phyloP scores from a whole-genome alignment of 1,139 yeast species.

The Nakaseomyces glabratus region DNA sequence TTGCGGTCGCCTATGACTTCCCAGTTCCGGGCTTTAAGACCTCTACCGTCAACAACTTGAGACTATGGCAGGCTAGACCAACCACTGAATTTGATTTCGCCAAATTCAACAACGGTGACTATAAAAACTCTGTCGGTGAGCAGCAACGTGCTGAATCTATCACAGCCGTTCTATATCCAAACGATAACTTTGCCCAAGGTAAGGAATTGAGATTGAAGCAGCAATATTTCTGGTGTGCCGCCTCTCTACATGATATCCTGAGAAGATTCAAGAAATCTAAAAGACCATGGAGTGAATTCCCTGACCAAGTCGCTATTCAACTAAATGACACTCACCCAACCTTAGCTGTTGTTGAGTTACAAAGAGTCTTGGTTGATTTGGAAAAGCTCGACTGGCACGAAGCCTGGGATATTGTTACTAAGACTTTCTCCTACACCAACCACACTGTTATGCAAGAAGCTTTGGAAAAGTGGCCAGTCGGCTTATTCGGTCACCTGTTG shows the following conservation, averaged over 20 bases:
- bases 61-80: constrained; percentile 88
- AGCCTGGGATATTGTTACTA: constrained; percentile 79
- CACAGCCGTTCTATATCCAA: constrained; percentile 86
- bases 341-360: constrained; percentile 80
- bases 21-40: constrained; percentile 91
- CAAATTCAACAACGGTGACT: constrained; percentile 89
- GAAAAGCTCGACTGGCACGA: constrained; percentile 73
- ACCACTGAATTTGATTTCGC: constrained; percentile 86
- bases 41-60: constrained; percentile 73
- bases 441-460: constrained; percentile 96
- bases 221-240: constrained; percentile 96
- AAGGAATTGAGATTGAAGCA: constrained; percentile 89
- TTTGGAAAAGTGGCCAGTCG: constrained; percentile 91
- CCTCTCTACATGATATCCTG: constrained; percentile 82
- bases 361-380: constrained; percentile 74
- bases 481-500: constrained; percentile 61
- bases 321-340: constrained; percentile 95
- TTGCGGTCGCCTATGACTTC: constrained; percentile 88
- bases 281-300: constrained; percentile 72
- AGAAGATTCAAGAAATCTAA: constrained; percentile 79
- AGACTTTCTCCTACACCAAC: constrained; percentile 84
- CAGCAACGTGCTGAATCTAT: constrained; percentile 89
- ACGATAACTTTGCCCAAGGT: constrained; percentile 85
- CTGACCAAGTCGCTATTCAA: constrained; percentile 85
- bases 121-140: constrained; percentile 69